Evolutionary conservation across 352 stramenopile genomes (phyloP).

Genomic region (Thalassiosira ordinaria): DNA sequence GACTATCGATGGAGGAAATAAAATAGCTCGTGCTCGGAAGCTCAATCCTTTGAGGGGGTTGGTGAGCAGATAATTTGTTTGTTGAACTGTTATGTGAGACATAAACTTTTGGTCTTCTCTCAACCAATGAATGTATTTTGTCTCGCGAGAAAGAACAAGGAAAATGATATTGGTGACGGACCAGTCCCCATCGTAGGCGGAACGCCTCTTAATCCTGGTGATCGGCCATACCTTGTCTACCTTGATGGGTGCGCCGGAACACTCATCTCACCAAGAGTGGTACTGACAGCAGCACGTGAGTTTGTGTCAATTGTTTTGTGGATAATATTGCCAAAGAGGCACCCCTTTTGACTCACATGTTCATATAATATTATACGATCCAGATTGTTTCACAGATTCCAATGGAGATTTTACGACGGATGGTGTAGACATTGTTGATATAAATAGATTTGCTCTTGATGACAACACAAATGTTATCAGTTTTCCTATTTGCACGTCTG

Average conservation of each 20-base stretch:
- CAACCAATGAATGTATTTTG: no score
- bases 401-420: neutral
- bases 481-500: neutral
- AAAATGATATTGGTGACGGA: no score
- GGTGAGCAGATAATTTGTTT: no score
- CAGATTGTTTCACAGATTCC: neutral
- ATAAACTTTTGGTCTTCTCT: no score
- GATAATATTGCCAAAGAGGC: neutral
- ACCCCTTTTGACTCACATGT: neutral
- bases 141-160: no score
- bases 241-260: constrained; percentile 2
- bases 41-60: no score
- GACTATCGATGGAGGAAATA: no score
- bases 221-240: constrained; percentile 12
- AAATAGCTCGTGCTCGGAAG: no score
- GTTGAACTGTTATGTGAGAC: no score
- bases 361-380: neutral
- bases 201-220: neutral
- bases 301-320: neutral
- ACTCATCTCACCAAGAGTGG: constrained; percentile 7
- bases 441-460: neutral
- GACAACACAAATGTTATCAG: neutral
- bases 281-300: constrained; percentile 19
- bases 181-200: constrained; percentile 8
- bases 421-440: neutral